These are phyloP conservation scores for Lactifluus rugatus DNA, from an alignment of 768 basidiomycete species.

Conservation along the genomic window DNA sequence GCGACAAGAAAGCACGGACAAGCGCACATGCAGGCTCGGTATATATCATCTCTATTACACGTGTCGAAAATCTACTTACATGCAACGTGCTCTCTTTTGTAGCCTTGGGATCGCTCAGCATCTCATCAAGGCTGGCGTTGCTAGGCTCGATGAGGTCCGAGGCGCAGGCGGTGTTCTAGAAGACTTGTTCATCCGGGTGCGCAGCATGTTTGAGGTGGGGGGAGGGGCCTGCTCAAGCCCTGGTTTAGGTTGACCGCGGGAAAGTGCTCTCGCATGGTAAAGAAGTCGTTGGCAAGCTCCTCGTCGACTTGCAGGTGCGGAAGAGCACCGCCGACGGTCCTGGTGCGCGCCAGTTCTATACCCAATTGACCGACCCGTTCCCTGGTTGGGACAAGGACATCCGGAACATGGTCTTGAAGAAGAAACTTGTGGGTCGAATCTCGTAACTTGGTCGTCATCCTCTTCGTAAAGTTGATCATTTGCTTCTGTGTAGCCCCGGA, in stretches of 20 bases:
- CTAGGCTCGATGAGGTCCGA: slow-evolving; percentile 57
- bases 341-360: slow-evolving; percentile 73
- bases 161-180: slow-evolving; percentile 47
- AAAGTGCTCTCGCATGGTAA: slow-evolving; percentile 57
- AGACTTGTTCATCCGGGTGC: slow-evolving; percentile 59
- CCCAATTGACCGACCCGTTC: slow-evolving; percentile 64
- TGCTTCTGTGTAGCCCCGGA: slow-evolving; percentile 49
- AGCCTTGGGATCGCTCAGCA: slow-evolving; percentile 79
- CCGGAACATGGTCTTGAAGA: slow-evolving; percentile 64
- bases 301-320: slow-evolving; percentile 73
- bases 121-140: slow-evolving; percentile 62
- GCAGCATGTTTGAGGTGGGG: background rate
- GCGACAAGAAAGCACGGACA: slow-evolving; percentile 75
- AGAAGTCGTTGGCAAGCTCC: slow-evolving; percentile 58
- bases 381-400: slow-evolving; percentile 66
- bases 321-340: slow-evolving; percentile 79
- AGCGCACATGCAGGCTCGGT: slow-evolving; percentile 88
- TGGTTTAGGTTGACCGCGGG: slow-evolving; percentile 55
- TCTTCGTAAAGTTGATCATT: background rate
- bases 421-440: slow-evolving; percentile 53
- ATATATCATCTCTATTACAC: slow-evolving; percentile 19
- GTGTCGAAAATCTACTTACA: background rate
- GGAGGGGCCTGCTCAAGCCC: background rate
- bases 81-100: background rate
- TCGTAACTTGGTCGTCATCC: too few species aligned